Conservation (phyloP, 352 stramenopile species). For the Phytophthora agathidicida region DNA sequence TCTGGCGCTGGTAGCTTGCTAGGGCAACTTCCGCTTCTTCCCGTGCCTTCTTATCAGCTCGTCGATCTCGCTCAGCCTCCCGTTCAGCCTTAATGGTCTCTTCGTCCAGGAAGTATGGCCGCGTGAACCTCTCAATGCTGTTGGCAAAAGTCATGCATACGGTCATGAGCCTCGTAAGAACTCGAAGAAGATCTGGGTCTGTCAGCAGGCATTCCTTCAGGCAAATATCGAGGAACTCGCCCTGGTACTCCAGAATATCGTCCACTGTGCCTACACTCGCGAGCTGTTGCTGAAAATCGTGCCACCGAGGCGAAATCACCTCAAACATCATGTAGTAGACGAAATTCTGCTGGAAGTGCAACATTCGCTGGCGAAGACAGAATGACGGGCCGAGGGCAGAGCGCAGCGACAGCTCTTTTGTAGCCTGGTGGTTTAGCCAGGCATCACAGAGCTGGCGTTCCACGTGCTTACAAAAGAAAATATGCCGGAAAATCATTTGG, state of each 20-base stretch:
- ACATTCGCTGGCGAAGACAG: conserved; percentile 97
- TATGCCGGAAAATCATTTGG: conserved; percentile 98
- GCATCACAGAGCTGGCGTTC: conserved; percentile 95
- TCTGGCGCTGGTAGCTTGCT: conserved; percentile 62
- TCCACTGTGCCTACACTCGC: conserved; percentile 89
- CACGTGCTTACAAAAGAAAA: conserved; percentile 99
- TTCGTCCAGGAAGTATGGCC: conserved; percentile 83
- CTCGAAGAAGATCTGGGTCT: conserved; percentile 93
- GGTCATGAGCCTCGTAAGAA: conserved; percentile 96
- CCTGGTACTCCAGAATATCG: conserved; percentile 94
- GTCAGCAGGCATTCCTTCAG: conserved; percentile 98
- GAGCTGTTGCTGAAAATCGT: conserved; percentile 90
- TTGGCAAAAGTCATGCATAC: conserved; percentile 96
- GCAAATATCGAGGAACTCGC: conserved; percentile 96
- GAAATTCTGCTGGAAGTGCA: conserved; percentile 99
- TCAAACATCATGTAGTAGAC: conserved; percentile 99
- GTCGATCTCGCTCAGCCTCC: conserved; percentile 75
- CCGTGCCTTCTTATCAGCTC: conserved; percentile 79
- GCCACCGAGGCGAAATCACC: conserved; percentile 95
- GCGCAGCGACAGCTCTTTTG: conserved; percentile 90
- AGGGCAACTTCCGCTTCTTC: conserved; percentile 82
- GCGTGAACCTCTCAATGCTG: conserved; percentile 93
- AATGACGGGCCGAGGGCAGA: conserved; percentile 92
- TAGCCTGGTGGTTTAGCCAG: conserved; percentile 96
- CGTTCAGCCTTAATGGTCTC: conserved; percentile 86